Percentiles rank a stretch among this genome's conserved stretches.
phyloP scores from a whole-genome alignment of 2,329 filamentous ascomycete species.

The Exophiala sp. region DNA sequence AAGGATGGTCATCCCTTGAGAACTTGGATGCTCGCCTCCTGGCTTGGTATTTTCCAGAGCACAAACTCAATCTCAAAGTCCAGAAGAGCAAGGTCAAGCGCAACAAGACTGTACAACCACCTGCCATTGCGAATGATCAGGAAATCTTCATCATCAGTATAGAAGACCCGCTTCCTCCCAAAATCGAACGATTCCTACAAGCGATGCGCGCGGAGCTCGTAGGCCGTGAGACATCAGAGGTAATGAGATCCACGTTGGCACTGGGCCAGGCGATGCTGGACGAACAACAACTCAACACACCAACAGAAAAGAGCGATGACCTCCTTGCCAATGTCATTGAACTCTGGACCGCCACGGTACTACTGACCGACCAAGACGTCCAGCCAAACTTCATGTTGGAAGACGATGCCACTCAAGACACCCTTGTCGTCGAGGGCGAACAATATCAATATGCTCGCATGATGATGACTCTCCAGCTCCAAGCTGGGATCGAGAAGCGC shows the following conservation, averaged over 20 bases:
- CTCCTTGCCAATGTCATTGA: constrained; percentile 49
- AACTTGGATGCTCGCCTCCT: not conserved
- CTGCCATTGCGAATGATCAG: not conserved
- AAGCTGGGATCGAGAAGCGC: constrained; percentile 51
- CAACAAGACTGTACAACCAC: not conserved
- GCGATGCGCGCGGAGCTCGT: constrained; percentile 29
- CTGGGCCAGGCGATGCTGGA: constrained; percentile 20
- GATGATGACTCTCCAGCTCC: constrained; percentile 50
- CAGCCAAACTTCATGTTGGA: constrained; percentile 43
- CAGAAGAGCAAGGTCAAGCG: not conserved
- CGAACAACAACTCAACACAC: constrained; percentile 1
- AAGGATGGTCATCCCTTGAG: constrained; percentile 36
- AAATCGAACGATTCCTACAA: constrained; percentile 51
- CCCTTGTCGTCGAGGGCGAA: constrained; percentile 33
- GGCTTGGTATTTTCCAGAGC: not conserved
- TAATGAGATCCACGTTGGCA: constrained; percentile 18
- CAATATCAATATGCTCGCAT: constrained; percentile 42
- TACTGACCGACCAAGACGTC: constrained; percentile 41
- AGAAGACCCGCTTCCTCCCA: constrained; percentile 41
- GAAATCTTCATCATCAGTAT: constrained; percentile 47
- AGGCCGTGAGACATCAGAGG: constrained; percentile 30
- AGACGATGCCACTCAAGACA: not conserved
- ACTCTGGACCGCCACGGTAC: constrained; percentile 52
- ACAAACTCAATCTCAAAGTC: not conserved
- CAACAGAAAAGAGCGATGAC: constrained; percentile 35